Conservation (phyloP, 2,329 filamentous ascomycete species). For the Paraphoma sp. region DNA sequence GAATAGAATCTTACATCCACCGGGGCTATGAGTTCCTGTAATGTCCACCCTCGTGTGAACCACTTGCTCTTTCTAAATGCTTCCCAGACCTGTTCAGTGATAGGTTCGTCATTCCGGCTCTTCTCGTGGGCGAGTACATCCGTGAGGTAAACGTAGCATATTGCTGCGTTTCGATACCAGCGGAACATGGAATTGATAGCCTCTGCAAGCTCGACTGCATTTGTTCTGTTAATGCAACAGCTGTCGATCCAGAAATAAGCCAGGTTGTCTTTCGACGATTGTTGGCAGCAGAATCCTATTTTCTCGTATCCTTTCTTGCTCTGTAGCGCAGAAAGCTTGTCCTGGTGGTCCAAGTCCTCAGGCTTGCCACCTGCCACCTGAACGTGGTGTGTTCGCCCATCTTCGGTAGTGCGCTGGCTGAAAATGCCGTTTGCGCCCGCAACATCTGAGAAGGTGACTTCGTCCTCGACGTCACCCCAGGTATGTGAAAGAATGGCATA, state of each 20-base stretch:
- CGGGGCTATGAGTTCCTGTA: not conserved
- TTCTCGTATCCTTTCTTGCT: not conserved
- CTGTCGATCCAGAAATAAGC: not conserved
- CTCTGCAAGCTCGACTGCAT: not conserved
- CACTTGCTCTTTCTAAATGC: not conserved
- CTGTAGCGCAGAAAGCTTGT: no score
- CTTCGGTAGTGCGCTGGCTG: not conserved
- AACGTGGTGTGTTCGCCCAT: not conserved
- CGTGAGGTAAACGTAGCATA: not conserved
- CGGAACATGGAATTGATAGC: not conserved
- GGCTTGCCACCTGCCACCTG: no score
- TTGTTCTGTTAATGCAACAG: not conserved
- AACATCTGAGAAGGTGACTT: not conserved
- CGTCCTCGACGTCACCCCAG: not conserved
- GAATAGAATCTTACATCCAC: not conserved
- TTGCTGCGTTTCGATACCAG: constrained; percentile 2
- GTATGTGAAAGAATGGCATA: not conserved
- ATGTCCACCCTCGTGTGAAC: not conserved
- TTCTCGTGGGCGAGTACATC: not conserved
- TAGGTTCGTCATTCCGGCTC: not conserved
- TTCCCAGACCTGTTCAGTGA: not conserved
- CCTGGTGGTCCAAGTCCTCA: no score
- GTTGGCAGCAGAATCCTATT: not conserved
- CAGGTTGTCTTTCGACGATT: not conserved
- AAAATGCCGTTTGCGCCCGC: no score